Percentiles rank a stretch among this genome's conserved stretches.
Conservation (phyloP, 306 rosid species). For the Citrullus mucosospermus region DNA sequence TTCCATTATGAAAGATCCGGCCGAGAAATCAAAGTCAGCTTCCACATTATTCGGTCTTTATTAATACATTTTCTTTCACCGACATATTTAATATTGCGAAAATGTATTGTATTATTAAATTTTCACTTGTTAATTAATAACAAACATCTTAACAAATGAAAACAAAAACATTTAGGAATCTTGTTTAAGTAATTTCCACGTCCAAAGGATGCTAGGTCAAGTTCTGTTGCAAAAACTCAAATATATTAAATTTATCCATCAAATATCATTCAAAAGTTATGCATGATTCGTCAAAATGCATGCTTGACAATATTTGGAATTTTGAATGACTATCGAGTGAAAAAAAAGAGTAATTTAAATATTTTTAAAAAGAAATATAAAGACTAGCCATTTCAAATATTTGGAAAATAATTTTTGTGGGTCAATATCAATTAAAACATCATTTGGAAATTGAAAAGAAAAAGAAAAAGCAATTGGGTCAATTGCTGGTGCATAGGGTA, state of each 20-base stretch:
- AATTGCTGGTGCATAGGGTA: not conserved
- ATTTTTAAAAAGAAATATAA: no score
- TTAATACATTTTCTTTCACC: not conserved
- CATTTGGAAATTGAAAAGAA: not conserved
- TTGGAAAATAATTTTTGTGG: not conserved
- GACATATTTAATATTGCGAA: not conserved
- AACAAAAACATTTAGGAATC: not conserved
- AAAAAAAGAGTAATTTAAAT: not conserved
- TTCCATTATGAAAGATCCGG: not conserved
- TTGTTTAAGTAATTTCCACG: not conserved
- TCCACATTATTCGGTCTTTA: not conserved
- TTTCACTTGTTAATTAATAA: not conserved
- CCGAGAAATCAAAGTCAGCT: not conserved
- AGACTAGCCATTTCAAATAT: no score
- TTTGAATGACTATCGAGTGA: not conserved
- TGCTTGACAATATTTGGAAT: not conserved
- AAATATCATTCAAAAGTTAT: not conserved
- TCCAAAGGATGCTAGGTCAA: not conserved
- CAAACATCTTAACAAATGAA: not conserved
- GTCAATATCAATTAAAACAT: no score
- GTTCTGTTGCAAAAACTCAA: not conserved
- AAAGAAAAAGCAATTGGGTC: not conserved
- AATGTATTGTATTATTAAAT: not conserved
- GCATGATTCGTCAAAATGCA: not conserved
- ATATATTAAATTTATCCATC: not conserved